Evolutionary conservation across 169 alveolate genomes (phyloP).

Genomic region (Cryptosporidium baileyi): DNA sequence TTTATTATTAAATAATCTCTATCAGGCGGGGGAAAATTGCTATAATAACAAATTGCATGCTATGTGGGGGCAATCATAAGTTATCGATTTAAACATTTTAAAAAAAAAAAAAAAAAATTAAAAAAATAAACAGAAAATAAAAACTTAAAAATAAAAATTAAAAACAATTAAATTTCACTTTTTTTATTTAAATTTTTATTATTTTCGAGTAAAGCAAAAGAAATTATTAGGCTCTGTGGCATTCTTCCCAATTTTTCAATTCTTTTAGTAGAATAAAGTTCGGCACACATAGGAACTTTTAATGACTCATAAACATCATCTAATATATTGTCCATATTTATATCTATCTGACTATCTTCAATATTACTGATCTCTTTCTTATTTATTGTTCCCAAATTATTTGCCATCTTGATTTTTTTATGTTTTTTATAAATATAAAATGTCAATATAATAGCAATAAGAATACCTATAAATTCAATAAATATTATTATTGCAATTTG

Average conservation of each 20-base stretch:
- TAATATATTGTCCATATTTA: slow-evolving; percentile 15
- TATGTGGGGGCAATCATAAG: too few species aligned
- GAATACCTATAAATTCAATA: not conserved
- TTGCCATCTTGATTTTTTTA: not conserved
- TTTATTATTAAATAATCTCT: too few species aligned
- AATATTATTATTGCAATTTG: not conserved
- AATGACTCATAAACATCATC: slow-evolving; percentile 59
- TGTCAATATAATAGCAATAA: not conserved
- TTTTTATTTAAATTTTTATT: not conserved
- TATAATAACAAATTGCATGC: too few species aligned
- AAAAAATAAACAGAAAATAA: too few species aligned
- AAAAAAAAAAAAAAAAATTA: too few species aligned
- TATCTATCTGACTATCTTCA: not conserved
- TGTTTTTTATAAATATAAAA: not conserved
- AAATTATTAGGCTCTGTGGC: slow-evolving; percentile 53
- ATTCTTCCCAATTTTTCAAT: slow-evolving; percentile 21
- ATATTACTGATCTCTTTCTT: too few species aligned
- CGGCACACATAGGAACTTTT: slow-evolving; percentile 41
- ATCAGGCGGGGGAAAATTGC: too few species aligned
- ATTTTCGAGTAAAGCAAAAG: not conserved
- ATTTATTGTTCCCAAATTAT: not conserved
- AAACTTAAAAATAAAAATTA: too few species aligned
- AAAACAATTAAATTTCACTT: too few species aligned
- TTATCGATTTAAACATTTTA: too few species aligned
- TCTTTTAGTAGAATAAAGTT: not conserved